A percentile compares a stretch with the other conserved stretches of the same genome.
phyloP scores from a whole-genome alignment of 805 yeast species.

The Schizosaccharomyces octosporus region DNA sequence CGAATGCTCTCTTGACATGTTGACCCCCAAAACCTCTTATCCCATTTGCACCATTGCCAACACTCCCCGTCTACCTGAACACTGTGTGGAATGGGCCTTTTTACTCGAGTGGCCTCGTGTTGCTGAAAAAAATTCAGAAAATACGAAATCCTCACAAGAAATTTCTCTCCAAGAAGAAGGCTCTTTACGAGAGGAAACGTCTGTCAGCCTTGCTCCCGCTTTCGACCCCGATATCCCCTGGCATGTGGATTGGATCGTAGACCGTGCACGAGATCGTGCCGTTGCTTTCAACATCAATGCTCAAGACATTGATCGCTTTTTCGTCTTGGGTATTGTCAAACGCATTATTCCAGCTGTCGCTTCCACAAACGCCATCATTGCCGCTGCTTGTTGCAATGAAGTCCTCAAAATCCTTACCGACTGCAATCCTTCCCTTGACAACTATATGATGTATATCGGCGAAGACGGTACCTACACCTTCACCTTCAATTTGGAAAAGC shows the following conservation, averaged over 20 bases:
- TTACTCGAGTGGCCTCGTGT: conserved; percentile 45
- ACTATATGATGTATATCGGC: conserved; percentile 75
- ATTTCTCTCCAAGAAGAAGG: neutral
- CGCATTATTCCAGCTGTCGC: conserved; percentile 86
- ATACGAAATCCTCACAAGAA: neutral
- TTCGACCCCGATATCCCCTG: conserved; percentile 45
- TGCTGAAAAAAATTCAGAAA: conserved; percentile 14
- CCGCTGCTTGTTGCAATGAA: conserved; percentile 59
- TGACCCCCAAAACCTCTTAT: conserved; percentile 33
- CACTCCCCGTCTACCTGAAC: conserved; percentile 84
- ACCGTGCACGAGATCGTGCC: conserved; percentile 35
- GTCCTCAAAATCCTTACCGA: conserved; percentile 56
- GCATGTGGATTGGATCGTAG: conserved; percentile 39
- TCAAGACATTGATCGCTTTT: conserved; percentile 28
- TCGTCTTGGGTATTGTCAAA: conserved; percentile 71
- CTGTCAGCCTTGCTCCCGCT: neutral
- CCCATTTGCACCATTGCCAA: conserved; percentile 89
- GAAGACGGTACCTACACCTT: conserved; percentile 54
- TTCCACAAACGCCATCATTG: conserved; percentile 75
- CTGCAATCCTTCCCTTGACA: conserved; percentile 38
- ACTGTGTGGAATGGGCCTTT: conserved; percentile 77
- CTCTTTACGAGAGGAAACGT: conserved; percentile 14
- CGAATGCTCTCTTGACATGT: conserved; percentile 66
- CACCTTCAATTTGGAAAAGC: conserved; percentile 37
- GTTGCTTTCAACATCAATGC: conserved; percentile 37